Evolutionary conservation across 176 grass and related monocot species (phyloP).

Genomic region (Oryza glumipatula): DNA sequence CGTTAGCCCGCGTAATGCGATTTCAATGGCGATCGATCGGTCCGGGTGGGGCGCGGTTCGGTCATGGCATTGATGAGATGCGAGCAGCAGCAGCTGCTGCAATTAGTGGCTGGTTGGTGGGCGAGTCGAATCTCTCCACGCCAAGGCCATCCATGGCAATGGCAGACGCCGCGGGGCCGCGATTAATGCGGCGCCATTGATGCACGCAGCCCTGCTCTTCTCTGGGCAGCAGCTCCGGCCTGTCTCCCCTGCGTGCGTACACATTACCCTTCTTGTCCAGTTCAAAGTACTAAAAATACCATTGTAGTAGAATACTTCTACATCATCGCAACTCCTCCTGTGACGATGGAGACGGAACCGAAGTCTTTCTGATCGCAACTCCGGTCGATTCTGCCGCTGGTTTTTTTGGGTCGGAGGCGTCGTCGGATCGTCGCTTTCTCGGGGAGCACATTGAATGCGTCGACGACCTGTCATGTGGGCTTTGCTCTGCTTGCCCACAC

Average conservation of each 20-base stretch:
- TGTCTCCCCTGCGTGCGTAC: constrained; percentile 10
- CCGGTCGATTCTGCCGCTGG: background rate
- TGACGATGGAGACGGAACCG: constrained; percentile 7
- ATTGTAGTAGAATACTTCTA: background rate
- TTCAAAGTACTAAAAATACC: background rate
- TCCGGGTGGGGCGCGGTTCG: constrained; percentile 34
- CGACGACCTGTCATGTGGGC: background rate
- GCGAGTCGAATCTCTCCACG: constrained; percentile 40
- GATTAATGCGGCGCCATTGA: constrained; percentile 47
- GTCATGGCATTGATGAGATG: constrained; percentile 48
- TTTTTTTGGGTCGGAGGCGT: background rate
- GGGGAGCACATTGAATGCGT: constrained; percentile 30
- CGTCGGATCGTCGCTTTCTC: constrained; percentile 18
- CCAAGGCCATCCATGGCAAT: constrained; percentile 20
- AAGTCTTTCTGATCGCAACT: background rate
- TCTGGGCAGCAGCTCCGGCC: constrained; percentile 30
- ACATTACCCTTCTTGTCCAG: background rate
- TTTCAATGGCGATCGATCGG: background rate
- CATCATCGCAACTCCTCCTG: background rate
- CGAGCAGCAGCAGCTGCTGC: constrained; percentile 20
- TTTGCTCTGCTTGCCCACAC: background rate
- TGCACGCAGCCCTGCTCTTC: constrained; percentile 13
- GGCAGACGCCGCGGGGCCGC: constrained; percentile 22
- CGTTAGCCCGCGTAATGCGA: constrained; percentile 36
- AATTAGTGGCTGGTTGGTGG: constrained; percentile 56